These are phyloP conservation scores for Globisporangium takayamanum DNA, from an alignment of 352 stramenopile genomes.

Conservation along the genomic window DNA sequence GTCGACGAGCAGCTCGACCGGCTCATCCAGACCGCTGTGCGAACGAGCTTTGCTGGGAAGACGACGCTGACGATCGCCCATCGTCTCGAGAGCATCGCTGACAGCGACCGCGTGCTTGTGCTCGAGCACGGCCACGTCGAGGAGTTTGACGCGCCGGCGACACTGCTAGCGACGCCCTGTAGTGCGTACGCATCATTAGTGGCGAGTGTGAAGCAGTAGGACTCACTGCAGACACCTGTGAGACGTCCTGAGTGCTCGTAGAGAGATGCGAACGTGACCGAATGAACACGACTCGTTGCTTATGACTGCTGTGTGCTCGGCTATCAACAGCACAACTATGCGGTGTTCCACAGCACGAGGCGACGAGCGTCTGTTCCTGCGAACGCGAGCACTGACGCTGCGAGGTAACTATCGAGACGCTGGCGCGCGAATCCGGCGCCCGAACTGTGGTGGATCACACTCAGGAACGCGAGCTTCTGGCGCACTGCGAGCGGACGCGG, in stretches of 20 bases:
- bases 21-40: constrained; percentile 45
- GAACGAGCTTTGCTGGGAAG: constrained; percentile 55
- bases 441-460: neutral
- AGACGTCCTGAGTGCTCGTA: no score
- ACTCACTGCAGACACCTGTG: no score
- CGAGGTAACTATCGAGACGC: neutral
- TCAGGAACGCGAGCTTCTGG: neutral
- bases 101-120: constrained; percentile 27
- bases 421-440: neutral
- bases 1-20: constrained; percentile 78
- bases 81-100: constrained; percentile 91
- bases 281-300: no score
- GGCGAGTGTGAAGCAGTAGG: no score
- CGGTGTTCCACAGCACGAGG: neutral
- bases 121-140: constrained; percentile 65
- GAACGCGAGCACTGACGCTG: neutral
- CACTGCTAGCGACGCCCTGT: neutral
- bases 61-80: constrained; percentile 94
- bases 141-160: neutral
- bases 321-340: no score
- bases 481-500: neutral
- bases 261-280: neutral
- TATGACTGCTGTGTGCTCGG: no score
- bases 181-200: no score
- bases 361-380: no score